Base-by-base conservation (phyloP, 345 rosid genomes). In the Psidium guajava region DNA sequence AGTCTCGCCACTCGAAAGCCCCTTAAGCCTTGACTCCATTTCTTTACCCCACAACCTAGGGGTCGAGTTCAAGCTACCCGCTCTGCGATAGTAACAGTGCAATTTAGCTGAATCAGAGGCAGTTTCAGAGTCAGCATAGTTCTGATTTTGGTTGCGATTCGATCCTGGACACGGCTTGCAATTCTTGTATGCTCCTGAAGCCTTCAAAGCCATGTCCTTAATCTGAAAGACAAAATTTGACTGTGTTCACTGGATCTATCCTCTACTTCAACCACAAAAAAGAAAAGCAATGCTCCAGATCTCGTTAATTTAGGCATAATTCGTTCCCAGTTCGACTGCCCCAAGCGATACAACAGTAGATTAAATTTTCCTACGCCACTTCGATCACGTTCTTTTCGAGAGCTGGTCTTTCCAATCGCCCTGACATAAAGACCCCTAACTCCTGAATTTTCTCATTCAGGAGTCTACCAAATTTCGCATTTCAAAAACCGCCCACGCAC, bases 151-250 rank as follows among this genome's bases (percentile, higher is more conserved):
- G 86, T 89, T 90, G 87, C 88, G 88, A 87, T 88, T 94, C 7
- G 97, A 94, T 80, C 98, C 94, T 0, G 95, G 91, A 88, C 98
- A 95, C 1, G 99, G 96, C 92, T 93, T 95, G 91, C 99, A 97
- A 89, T 90, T 94, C 87, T 83, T 95, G 87, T 97, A 95, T 10
- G 96, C 98, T 53, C 98, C 98, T 18, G 98, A 95, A 16, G 99
- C 99, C 89, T 95, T 97, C 86, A 95, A 54, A 53, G 99, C 99
- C 83, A 97, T 97, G 87, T 95, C 99, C 90, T 97, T 97, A 86
- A 97, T 92, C 99, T 97, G 90, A 27, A 56, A 58, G 49, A 85
- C 81, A 49, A 82, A 82, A 82, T n/a, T 27, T 8, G 3, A 82
- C 57, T 21, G 24, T 9, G 15, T n/a, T 69, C 25, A 69, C 14